Percentiles rank a stretch among this genome's conserved stretches.
Conservation (phyloP, 139 green algal species). For the Auxenochlorella protothecoides region DNA sequence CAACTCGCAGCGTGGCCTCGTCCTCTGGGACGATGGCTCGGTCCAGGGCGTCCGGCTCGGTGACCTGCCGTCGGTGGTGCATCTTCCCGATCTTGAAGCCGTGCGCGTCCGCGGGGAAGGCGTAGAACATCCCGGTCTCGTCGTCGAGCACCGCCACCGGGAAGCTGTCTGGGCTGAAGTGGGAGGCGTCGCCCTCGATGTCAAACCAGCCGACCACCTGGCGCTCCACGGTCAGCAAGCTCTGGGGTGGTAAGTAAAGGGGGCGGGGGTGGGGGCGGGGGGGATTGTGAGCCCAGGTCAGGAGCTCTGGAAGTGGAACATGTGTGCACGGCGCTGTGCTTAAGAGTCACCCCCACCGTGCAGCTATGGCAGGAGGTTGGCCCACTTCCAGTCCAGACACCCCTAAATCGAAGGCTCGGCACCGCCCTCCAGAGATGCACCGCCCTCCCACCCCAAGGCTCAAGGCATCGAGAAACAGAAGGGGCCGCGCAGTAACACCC, state of each 20-base stretch:
- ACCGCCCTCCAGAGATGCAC: too few species aligned
- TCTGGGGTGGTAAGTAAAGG: not conserved
- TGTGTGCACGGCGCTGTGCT: too few species aligned
- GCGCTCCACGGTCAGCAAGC: conserved; percentile 21
- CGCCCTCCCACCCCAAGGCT: too few species aligned
- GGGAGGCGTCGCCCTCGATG: conserved; percentile 12
- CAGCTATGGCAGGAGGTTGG: too few species aligned
- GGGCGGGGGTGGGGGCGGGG: not conserved
- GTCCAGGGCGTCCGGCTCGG: conserved; percentile 25
- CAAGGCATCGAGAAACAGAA: too few species aligned
- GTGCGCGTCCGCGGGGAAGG: conserved; percentile 49
- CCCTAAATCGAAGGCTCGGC: too few species aligned
- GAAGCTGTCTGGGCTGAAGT: conserved; percentile 18
- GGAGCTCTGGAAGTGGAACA: too few species aligned
- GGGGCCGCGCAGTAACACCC: not conserved
- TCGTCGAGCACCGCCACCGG: conserved; percentile 49
- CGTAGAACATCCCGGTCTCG: conserved; percentile 19
- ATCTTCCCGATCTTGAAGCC: conserved; percentile 34
- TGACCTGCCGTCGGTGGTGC: conserved; percentile 10
- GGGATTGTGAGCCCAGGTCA: too few species aligned
- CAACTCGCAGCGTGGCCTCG: conserved; percentile 16
- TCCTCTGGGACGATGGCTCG: conserved; percentile 29
- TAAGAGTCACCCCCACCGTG: too few species aligned
- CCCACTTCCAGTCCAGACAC: too few species aligned
- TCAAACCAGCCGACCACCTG: conserved; percentile 55